phyloP scores from a whole-genome alignment of 2,329 filamentous ascomycete genomes.

The Verticillium klebahnii region DNA sequence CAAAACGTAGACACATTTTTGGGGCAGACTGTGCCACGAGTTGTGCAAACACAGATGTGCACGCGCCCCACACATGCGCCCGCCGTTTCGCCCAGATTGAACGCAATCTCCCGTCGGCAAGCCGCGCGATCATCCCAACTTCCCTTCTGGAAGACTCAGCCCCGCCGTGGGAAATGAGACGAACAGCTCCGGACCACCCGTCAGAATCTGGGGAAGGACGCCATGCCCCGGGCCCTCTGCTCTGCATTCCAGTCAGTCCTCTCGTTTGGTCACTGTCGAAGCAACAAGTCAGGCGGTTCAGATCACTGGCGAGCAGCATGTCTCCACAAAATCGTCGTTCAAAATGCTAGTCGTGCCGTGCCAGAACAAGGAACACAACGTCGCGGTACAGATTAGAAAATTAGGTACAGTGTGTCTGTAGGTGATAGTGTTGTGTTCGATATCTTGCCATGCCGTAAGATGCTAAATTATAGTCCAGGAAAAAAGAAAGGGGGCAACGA shows the following conservation, averaged over 20 bases:
- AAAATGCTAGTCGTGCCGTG: constrained; percentile 1
- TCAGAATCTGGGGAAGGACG: background rate
- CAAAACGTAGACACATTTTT: too few species aligned
- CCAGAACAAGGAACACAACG: background rate
- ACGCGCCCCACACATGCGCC: background rate
- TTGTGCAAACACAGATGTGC: background rate
- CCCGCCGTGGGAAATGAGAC: background rate
- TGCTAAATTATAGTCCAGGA: constrained; percentile 15
- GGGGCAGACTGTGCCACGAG: background rate
- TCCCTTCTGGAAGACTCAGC: background rate
- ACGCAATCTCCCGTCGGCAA: background rate
- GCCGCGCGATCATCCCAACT: background rate
- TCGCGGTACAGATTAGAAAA: constrained; percentile 37
- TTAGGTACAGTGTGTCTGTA: constrained; percentile 33
- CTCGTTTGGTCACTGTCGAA: background rate
- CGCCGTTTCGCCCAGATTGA: background rate
- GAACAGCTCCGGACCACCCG: background rate
- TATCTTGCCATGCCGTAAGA: constrained; percentile 9
- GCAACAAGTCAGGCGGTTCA: background rate
- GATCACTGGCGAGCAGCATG: background rate
- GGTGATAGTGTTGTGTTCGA: constrained; percentile 15
- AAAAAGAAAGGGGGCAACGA: constrained; percentile 5
- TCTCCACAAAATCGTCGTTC: constrained; percentile 1
- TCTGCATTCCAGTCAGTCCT: too few species aligned
- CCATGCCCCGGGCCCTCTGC: background rate